Evolutionary conservation across 441 rosid species (phyloP), one percentile per base, ranked within the genome.

Genomic region (Erodium texanum): DNA sequence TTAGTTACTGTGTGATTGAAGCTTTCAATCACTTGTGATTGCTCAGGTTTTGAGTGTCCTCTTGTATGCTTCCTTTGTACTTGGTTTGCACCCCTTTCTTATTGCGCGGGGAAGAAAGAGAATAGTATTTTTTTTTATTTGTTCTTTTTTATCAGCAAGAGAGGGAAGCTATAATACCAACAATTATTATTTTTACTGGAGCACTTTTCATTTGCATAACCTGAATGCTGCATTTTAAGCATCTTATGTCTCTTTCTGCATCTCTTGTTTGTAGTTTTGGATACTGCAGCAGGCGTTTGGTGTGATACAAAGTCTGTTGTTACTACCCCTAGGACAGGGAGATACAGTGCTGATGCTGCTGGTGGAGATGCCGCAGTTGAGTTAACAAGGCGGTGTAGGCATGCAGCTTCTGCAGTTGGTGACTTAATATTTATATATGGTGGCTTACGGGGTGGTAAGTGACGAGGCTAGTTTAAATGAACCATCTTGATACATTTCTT

Each of bases 211-310:
- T 43, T 52, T 52, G 24, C 67, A 7, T 15, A 10, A 19, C 70
- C 74, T 72, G 43, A 66, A 62, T 65, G 41, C 8, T 24, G 15
- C 41, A 50, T 52, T 52, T 52, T 52, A 19, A 69, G 2, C 5
- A 52, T 52, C 59, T 52, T 52, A 18, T 16, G 9, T 52, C 5
- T 52, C 22, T 10, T 52, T 52, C 11, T 52, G 59, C 69, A 76
- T 74, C 64, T 61, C 32, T 67, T 72, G 66, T 79, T 71, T 76
- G 22, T 75, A 94, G 99, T 94, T 48, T 82, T 94, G 91, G 99
- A 94, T 83, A 94, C 99, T 69, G 99, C 99, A 67, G 99, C 99
- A 10, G 99, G 99, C 73, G 98, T 94, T 71, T 94, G 99, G 99
- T 94, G 99, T 81, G 98, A 94, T 82, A 92, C 96, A 48, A 92